phyloP scores from a whole-genome alignment of 257 asterid genomes.

The Thymus quinquecostatus region DNA sequence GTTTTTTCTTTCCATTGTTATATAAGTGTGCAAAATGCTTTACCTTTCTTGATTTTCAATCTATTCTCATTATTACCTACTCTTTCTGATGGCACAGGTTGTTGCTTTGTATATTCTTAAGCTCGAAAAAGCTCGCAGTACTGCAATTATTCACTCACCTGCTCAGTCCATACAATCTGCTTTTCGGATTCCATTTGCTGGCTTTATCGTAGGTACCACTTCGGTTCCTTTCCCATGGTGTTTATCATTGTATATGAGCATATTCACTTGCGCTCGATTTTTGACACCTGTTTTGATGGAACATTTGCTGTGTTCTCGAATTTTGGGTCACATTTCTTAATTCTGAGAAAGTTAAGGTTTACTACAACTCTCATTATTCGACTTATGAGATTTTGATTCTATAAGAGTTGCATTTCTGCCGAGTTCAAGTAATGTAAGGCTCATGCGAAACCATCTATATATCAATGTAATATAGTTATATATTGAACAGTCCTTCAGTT shows the following conservation, averaged over 20 bases:
- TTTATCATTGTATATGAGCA: not conserved
- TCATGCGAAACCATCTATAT: not conserved
- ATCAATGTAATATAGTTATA: not conserved
- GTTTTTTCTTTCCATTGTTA: slow-evolving; percentile 7
- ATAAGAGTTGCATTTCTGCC: slow-evolving; percentile 8
- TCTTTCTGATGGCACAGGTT: slow-evolving; percentile 50
- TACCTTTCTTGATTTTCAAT: not conserved
- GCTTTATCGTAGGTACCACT: slow-evolving; percentile 75
- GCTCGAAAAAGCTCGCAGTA: slow-evolving; percentile 49
- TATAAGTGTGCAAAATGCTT: not conserved
- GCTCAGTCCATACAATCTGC: slow-evolving; percentile 32
- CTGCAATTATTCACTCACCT: slow-evolving; percentile 32
- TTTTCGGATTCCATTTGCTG: slow-evolving; percentile 65
- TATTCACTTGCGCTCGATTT: not conserved
- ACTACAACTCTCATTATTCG: not conserved
- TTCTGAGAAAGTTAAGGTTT: not conserved
- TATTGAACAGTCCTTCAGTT: not conserved
- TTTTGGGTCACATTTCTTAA: not conserved
- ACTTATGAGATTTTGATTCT: slow-evolving; percentile 6
- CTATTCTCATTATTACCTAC: slow-evolving; percentile 18
- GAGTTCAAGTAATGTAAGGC: not conserved
- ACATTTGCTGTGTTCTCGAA: not conserved
- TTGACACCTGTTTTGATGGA: not conserved
- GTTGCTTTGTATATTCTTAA: slow-evolving; percentile 62
- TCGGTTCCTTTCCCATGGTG: slow-evolving; percentile 24